Percentiles rank a stretch among this genome's conserved stretches.
phyloP scores from a whole-genome alignment of 805 yeast species.

The Candida patagonica region DNA sequence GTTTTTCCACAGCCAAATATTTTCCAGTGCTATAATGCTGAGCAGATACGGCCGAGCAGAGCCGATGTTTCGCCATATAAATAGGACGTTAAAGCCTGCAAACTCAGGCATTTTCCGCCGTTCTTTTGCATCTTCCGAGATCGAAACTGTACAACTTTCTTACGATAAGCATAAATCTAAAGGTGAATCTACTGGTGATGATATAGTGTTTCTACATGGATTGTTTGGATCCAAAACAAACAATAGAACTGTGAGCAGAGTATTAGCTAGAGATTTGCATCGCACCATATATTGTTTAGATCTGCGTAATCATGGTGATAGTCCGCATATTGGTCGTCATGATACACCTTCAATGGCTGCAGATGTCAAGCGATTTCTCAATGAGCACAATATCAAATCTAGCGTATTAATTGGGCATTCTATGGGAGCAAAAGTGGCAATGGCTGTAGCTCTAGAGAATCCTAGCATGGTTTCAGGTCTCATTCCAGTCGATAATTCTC shows the following conservation, averaged over 20 bases:
- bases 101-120: not conserved
- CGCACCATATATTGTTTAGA: conserved; percentile 38
- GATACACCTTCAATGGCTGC: conserved; percentile 77
- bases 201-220: conserved; percentile 79
- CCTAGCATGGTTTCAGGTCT: conserved; percentile 54
- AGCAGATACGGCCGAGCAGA: too few relatives aligned
- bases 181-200: conserved; percentile 24
- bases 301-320: conserved; percentile 85
- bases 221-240: conserved; percentile 78
- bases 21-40: too few relatives aligned
- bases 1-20: too few relatives aligned
- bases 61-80: too few relatives aligned
- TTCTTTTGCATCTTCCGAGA: not conserved
- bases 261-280: conserved; percentile 28
- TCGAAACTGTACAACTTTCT: conserved; percentile 1
- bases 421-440: conserved; percentile 84
- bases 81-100: too few relatives aligned
- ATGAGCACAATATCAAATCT: conserved; percentile 28
- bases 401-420: conserved; percentile 34
- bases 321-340: conserved; percentile 65
- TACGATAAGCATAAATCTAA: not conserved
- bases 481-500: conserved; percentile 84
- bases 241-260: conserved; percentile 67
- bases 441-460: conserved; percentile 68
- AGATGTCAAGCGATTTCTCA: conserved; percentile 73